Base-by-base conservation (phyloP, 768 basidiomycete species). In the Pulveroboletus sp. region DNA sequence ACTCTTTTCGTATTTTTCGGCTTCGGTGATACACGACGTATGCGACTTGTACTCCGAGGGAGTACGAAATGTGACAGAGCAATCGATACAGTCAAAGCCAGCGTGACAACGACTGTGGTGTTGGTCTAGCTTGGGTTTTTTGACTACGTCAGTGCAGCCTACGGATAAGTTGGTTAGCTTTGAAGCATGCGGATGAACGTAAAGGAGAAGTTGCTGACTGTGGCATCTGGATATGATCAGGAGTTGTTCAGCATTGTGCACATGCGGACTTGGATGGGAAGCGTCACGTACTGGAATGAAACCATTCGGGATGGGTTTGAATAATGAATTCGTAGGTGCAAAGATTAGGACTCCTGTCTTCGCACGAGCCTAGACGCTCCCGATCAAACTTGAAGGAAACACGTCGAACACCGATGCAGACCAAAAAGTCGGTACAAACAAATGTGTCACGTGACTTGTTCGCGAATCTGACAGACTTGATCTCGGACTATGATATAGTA, bases 101-200 rank as follows among this genome's bases (percentile, higher is more conserved):
- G 78, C 58, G 47, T 82, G 72, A 60, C 88, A 92, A 38, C 76
- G 71, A 24, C 60, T 64, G 40, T 64, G 55, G 60, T 95, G 93
- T 62, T 85, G 80, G 67, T 95, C 91, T 1, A 97, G 78, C 66
- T 94, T 93, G 12, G 94, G 94, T 61, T 97, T 97, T 69, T 92
- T 97, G 24, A 95, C 84, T 10, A 91, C 85, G 57, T 97, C 94
- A 43, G 77, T 72, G 66, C 94, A 97, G 31, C 66, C 90, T 90
- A 50, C 24, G 16, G 21, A 10, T 23, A 11, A n/a, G 16, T 17
- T 23, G 36, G 27, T 33, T 14, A 45, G 5, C 40, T 24, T 36
- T 47, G 31, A 56, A 16, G 33, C 11, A 23, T 14, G 14, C 31
- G 9, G 40, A 20, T 32, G 37, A 34, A 6, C 9, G 11, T 27